These are phyloP conservation scores for Cnidoscolus chayamansa DNA, from an alignment of 441 rosid genomes.

Conservation along the genomic window DNA sequence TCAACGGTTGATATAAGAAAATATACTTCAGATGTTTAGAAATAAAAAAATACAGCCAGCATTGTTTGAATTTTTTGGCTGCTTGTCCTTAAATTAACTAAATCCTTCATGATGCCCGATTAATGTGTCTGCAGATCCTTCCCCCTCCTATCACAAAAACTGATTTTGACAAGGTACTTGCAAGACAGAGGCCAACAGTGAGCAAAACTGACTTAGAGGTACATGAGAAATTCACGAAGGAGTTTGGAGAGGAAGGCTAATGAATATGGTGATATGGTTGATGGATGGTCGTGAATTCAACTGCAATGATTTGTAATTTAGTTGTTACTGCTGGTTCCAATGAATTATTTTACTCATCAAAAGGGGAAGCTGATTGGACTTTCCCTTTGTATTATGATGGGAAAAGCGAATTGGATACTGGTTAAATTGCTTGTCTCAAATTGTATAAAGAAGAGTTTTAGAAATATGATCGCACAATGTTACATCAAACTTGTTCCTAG, in stretches of 20 bases:
- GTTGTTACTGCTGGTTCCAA: slow-evolving; percentile 34
- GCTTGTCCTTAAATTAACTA: neutral
- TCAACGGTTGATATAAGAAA: neutral
- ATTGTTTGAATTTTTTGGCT: neutral
- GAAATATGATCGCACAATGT: slow-evolving; percentile 17
- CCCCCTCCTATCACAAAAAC: slow-evolving; percentile 83
- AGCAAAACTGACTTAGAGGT: slow-evolving; percentile 91
- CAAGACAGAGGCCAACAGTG: slow-evolving; percentile 96
- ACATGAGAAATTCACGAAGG: slow-evolving; percentile 95
- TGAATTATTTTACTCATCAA: slow-evolving; percentile 23
- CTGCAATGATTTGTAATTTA: slow-evolving; percentile 44
- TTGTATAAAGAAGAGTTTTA: slow-evolving; percentile 43
- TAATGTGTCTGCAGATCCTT: slow-evolving; percentile 58
- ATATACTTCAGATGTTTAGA: neutral
- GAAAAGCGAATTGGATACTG: slow-evolving; percentile 29
- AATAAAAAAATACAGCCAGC: neutral
- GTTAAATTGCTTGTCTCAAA: slow-evolving; percentile 36
- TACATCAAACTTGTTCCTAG: slow-evolving; percentile 8
- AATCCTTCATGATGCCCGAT: slow-evolving; percentile 13
- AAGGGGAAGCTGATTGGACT: slow-evolving; percentile 36
- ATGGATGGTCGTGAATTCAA: slow-evolving; percentile 29
- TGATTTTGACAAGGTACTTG: slow-evolving; percentile 95
- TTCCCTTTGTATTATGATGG: slow-evolving; percentile 39
- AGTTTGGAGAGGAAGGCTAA: slow-evolving; percentile 99
- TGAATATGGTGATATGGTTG: slow-evolving; percentile 19